Base-by-base conservation (phyloP, 352 stramenopile species). In the Globisporangium megalacanthum region DNA sequence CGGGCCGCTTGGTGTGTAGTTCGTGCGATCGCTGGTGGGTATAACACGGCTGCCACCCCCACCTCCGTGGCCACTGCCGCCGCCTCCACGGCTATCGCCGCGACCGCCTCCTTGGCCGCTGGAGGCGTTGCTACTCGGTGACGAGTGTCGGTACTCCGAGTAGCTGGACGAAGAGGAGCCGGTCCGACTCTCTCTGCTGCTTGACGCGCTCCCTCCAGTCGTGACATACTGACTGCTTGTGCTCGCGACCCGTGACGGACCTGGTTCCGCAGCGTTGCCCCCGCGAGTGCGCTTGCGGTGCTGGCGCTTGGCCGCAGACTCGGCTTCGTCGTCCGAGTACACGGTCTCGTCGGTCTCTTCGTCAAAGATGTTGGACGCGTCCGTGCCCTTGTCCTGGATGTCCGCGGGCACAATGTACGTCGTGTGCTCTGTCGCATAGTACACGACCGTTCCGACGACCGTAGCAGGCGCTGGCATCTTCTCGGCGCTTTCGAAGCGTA, bases 291-390 rank as follows among this genome's bases (percentile, higher is more conserved):
- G 73, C 50, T 92, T 95, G 4, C 79, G 68, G 49, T 88, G 84
- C 37, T 72, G 58, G 25, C 76, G 70, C 66, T 92, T 95, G 6
- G 81, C 75, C 0, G 69, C 77, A 0, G 82, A 78, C 51, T 95
- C 85, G 0, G 78, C 76, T 62, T 95, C 85, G 56, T 95, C 85
- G 62, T 95, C 85, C 20, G 85, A 95, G 61, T 84, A 95, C 10
- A 86, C 68, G 0, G 65, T 54, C 37, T 95, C 83, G 33, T 92
- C 83, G 2, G 70, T 73, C 50, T 95, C 85, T 77, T 95, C 85
- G 35, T 95, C 85, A 57, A 86, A 95, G 56, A 93, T 68, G 54
- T 95, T 93, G 47, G 85, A 95, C 10, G 85, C 85, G 53, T 95
- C 85, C 13, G 85, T 88, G 29, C 85, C 85, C 52, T 93, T 95